phyloP scores from a whole-genome alignment of 441 rosid genomes.

The Theobroma grandiflorum region DNA sequence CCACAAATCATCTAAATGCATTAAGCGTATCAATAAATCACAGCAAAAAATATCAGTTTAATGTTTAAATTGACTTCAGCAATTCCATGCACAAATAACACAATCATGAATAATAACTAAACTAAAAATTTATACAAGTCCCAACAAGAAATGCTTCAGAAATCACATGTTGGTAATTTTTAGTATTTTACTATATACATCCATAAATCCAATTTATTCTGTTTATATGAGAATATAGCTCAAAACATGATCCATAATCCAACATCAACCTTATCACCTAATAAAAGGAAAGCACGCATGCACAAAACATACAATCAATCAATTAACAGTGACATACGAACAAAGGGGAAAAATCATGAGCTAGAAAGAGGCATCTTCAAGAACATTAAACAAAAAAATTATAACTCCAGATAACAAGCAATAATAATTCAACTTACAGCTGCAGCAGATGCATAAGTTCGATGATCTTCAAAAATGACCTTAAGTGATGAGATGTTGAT shows the following conservation, averaged over 20 bases:
- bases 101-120: conserved; percentile 14
- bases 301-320: conserved; percentile 2
- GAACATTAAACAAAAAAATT: conserved; percentile 19
- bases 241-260: background rate
- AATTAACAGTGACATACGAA: background rate
- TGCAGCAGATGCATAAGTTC: conserved; percentile 87
- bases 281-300: background rate
- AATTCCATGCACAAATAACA: conserved; percentile 22
- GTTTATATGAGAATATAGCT: background rate
- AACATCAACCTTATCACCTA: background rate
- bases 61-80: conserved; percentile 12
- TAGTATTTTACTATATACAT: background rate
- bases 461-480: conserved; percentile 90
- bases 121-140: background rate
- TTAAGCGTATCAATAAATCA: conserved; percentile 23
- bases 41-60: background rate
- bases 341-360: background rate
- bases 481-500: conserved; percentile 81
- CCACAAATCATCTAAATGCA: conserved; percentile 28
- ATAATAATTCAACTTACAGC: conserved; percentile 69
- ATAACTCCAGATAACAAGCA: conserved; percentile 10
- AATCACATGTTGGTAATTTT: background rate
- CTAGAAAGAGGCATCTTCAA: conserved; percentile 15
- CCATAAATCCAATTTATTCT: background rate
- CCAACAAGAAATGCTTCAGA: conserved; percentile 12